Percentiles rank a stretch among this genome's conserved stretches.
These are phyloP conservation scores for Pseudocercospora fijiensis DNA, from an alignment of 2,329 filamentous ascomycete species.

Conservation along the genomic window DNA sequence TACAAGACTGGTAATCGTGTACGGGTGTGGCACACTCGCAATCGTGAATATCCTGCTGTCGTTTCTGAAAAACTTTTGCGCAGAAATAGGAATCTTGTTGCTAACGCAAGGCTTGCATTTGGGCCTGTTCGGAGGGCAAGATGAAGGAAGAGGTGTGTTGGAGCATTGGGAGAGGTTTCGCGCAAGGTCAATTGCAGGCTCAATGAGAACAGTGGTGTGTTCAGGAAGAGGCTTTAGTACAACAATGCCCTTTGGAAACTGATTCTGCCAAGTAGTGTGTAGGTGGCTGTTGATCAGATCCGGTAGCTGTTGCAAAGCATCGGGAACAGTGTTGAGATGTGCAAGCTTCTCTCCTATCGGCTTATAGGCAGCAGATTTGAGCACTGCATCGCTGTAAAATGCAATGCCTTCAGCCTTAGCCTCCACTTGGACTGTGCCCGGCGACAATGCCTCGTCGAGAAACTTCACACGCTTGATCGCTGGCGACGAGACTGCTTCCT, in stretches of 20 bases:
- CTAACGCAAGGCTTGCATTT: conserved; percentile 73
- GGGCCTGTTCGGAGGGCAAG: conserved; percentile 78
- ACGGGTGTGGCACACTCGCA: conserved; percentile 86
- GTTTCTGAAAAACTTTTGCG: conserved; percentile 68
- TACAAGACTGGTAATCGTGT: conserved; percentile 71
- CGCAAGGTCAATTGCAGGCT: conserved; percentile 70
- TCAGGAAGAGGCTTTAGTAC: conserved; percentile 77
- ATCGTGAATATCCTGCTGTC: conserved; percentile 73
- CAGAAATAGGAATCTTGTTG: conserved; percentile 65
- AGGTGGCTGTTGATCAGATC: conserved; percentile 80
- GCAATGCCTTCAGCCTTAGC: conserved; percentile 67
- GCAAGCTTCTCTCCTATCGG: conserved; percentile 63
- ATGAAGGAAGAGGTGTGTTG: conserved; percentile 66
- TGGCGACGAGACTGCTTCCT: conserved; percentile 42
- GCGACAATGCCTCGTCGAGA: conserved; percentile 61
- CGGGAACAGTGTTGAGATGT: conserved; percentile 51
- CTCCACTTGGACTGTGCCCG: conserved; percentile 65
- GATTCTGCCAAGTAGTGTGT: conserved; percentile 79
- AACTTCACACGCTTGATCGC: conserved; percentile 63
- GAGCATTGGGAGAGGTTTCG: conserved; percentile 74
- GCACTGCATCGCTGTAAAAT: conserved; percentile 66
- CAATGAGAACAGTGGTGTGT: conserved; percentile 70
- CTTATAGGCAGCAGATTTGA: conserved; percentile 63
- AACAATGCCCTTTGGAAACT: conserved; percentile 72
- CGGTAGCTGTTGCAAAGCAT: conserved; percentile 65